Evolutionary conservation across 2,329 filamentous ascomycete species (phyloP).

Genomic region (Xylariaceae sp.): DNA sequence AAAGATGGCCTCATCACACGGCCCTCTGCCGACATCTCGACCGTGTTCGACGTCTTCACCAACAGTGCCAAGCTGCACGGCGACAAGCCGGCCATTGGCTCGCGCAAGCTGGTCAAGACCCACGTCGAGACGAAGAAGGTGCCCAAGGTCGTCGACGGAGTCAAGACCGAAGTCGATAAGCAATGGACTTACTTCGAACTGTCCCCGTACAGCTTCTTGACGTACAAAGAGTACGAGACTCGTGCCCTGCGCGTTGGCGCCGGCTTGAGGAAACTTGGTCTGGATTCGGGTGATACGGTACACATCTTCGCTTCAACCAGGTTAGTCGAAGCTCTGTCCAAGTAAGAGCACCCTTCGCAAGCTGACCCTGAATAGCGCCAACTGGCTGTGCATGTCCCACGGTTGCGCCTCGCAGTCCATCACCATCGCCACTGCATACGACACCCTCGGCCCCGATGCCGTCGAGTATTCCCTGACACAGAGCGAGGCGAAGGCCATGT

Average conservation of each 20-base stretch:
- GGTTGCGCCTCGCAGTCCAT: conserved; percentile 74
- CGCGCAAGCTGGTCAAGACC: conserved; percentile 64
- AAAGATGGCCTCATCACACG: conserved; percentile 61
- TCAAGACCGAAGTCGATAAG: conserved; percentile 75
- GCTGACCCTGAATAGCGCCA: conserved; percentile 42
- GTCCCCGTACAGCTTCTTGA: conserved; percentile 66
- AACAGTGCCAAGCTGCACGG: conserved; percentile 57
- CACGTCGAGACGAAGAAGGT: conserved; percentile 84
- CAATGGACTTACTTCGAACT: conserved; percentile 89
- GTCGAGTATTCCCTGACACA: conserved; percentile 80
- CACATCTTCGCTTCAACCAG: conserved; percentile 83
- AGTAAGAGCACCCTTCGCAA: no score
- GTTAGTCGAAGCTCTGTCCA: no score
- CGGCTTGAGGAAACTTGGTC: conserved; percentile 66
- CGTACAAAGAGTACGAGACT: conserved; percentile 71
- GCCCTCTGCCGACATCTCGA: conserved; percentile 63
- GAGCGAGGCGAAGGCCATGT: conserved; percentile 75
- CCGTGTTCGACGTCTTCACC: conserved; percentile 71
- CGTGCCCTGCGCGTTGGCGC: conserved; percentile 61
- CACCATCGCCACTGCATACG: conserved; percentile 89
- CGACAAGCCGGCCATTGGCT: conserved; percentile 59
- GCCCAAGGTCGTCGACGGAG: conserved; percentile 78
- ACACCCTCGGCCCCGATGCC: conserved; percentile 79
- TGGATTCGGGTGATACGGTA: conserved; percentile 59
- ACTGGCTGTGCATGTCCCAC: conserved; percentile 81